Conservation (phyloP, 202 grass and related monocot species). For the Dendrocalamus latiflorus region DNA sequence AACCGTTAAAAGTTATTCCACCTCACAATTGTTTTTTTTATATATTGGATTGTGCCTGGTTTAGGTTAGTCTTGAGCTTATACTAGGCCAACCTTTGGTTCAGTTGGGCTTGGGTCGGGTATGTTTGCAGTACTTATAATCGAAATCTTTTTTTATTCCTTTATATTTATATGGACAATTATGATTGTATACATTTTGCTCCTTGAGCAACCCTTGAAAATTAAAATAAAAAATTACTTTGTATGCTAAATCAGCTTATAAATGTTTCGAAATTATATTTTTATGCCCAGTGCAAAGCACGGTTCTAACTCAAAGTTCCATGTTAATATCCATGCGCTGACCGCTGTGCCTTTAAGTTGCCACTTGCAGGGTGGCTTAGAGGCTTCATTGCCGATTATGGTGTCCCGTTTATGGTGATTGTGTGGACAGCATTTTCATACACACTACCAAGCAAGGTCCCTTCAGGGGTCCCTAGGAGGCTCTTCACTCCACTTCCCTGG, state of each 20-base stretch:
- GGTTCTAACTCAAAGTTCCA: background rate
- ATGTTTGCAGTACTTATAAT: background rate
- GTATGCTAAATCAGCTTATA: background rate
- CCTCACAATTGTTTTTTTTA: too few species aligned
- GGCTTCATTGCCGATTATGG: conserved; percentile 87
- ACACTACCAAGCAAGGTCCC: conserved; percentile 55
- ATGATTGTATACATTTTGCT: background rate
- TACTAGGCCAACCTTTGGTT: background rate
- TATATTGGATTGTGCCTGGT: background rate
- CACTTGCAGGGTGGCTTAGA: conserved; percentile 68
- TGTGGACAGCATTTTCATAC: conserved; percentile 83
- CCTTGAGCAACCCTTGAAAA: background rate
- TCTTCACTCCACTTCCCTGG: conserved; percentile 90
- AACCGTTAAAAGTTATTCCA: background rate
- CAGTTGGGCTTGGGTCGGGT: background rate
- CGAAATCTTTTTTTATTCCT: background rate
- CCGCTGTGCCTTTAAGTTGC: background rate
- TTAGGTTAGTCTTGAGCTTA: background rate
- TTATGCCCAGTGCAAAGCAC: background rate
- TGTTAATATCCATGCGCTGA: background rate
- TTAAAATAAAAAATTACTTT: background rate
- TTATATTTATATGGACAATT: background rate
- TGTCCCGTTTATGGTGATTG: conserved; percentile 83
- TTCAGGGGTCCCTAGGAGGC: conserved; percentile 72
- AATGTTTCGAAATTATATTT: background rate